Base-by-base conservation (phyloP, 1,139 yeast genomes). In the Taiozyma sp. region DNA sequence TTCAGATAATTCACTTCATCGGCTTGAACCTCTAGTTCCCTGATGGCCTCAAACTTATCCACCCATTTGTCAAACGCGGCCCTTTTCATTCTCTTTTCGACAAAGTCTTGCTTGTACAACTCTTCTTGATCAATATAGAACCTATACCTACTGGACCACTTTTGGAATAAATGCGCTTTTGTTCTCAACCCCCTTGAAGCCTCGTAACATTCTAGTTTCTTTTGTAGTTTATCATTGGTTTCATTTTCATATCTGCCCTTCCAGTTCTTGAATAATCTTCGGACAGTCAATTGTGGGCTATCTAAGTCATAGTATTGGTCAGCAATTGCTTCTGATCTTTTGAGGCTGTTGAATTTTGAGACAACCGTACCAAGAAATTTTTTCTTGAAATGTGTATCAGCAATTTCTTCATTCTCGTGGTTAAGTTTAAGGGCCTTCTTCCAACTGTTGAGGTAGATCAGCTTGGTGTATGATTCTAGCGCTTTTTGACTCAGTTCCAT, bases 1-100 rank as follows among this genome's bases (percentile, higher is more conserved):
- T 59, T 60, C 41, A 55, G 13, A 11, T 50, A 49, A 43, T 64
- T 59, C 24, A 66, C 47, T 5, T 49, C 58, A 42, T 57, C 58
- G 3, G 68, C 62, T 42, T 57, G 56, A 1, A 10, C 19, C 22
- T 53, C 53, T 54, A 59, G 46, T 5, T 54, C 52, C 30, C 49
- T 50, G n/a, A 56, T 22, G 50, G 54, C 11, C 13, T 53, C 37
- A 29, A 26, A 44, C 29, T 50, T 60, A 4, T 50, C 28, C 1
- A 34, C 9, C 69, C 68, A 64, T 32, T 44, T 32, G 5, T 24
- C 45, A 10, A 61, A 52, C 19, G 44, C 35, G 13, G 53, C 61
- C 34, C 28, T 43, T 4, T 29, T 26, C 14, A 43, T 40, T 2
- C 47, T 24, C 22, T 40, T 44, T 8, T 10, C 10, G 10, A 52